phyloP scores from a whole-genome alignment of 305 asterid genomes.

The Caryopteris hybrid region DNA sequence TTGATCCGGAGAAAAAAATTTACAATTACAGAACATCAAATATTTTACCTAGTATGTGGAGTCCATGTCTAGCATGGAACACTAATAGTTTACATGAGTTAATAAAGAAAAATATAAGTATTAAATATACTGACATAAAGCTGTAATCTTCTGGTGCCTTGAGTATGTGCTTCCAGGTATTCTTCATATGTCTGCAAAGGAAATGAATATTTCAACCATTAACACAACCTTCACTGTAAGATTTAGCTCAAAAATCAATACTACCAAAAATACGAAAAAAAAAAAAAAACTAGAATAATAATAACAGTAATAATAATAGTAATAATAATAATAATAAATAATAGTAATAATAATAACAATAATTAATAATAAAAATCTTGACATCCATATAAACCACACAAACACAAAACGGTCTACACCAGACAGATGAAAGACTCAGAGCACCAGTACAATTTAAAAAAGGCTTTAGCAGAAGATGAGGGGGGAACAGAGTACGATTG shows the following conservation, averaged over 20 bases:
- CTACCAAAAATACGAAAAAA: not conserved
- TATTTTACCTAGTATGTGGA: not conserved
- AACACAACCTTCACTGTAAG: conserved; percentile 6
- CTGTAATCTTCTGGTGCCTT: conserved; percentile 40
- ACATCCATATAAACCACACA: conserved; percentile 5
- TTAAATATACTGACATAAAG: conserved; percentile 52
- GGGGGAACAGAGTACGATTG: not conserved
- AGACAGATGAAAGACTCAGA: not conserved
- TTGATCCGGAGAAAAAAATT: not conserved
- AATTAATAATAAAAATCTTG: too few relatives aligned
- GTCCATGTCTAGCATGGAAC: not conserved
- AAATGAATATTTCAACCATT: conserved; percentile 19
- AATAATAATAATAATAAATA: too few relatives aligned
- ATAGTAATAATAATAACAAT: too few relatives aligned
- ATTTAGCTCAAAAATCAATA: not conserved
- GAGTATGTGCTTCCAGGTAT: conserved; percentile 79
- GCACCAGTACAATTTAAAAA: not conserved
- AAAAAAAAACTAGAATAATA: not conserved
- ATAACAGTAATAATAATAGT: too few relatives aligned
- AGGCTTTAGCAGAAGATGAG: not conserved
- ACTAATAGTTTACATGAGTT: conserved; percentile 10
- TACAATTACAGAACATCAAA: not conserved
- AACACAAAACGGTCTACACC: not conserved
- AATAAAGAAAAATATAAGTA: conserved; percentile 5
- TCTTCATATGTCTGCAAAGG: conserved; percentile 89